Conservation (phyloP, 140 eudicot genomes). For the Flaveria floridana region DNA sequence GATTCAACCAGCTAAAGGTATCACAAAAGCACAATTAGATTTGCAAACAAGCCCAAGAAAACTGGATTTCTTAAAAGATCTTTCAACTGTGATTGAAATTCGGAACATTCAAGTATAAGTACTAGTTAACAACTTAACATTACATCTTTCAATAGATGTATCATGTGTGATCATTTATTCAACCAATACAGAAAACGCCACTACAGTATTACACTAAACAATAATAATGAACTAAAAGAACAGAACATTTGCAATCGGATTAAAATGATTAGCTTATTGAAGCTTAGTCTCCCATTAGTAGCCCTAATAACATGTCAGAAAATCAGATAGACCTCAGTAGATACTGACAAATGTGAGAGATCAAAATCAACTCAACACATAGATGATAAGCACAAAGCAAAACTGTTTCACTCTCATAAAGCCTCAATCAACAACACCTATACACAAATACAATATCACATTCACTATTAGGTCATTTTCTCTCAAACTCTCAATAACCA, state of each 20-base stretch:
- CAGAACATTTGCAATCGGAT: not conserved
- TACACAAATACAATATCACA: not conserved
- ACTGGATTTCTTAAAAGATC: not conserved
- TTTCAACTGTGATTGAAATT: conserved; percentile 5
- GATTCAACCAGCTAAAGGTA: not conserved
- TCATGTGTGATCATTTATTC: conserved; percentile 1
- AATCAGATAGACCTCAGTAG: not conserved
- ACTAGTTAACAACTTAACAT: not conserved
- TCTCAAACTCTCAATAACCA: not conserved
- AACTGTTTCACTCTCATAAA: conserved; percentile 14
- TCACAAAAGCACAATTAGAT: not conserved
- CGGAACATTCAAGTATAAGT: not conserved
- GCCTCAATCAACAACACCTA: conserved; percentile 22
- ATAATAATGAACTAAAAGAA: not conserved
- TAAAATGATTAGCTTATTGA: not conserved
- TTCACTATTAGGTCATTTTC: not conserved
- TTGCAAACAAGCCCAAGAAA: conserved; percentile 20
- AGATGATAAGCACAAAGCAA: conserved; percentile 7
- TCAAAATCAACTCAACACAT: conserved; percentile 6
- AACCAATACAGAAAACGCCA: not conserved
- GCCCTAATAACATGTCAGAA: conserved; percentile 1
- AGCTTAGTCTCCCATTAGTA: not conserved
- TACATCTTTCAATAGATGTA: not conserved
- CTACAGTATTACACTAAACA: not conserved
- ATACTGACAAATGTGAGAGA: not conserved